Evolutionary conservation across 495 filamentous ascomycete genomes (phyloP).

Genomic region (Xylaria venustula): DNA sequence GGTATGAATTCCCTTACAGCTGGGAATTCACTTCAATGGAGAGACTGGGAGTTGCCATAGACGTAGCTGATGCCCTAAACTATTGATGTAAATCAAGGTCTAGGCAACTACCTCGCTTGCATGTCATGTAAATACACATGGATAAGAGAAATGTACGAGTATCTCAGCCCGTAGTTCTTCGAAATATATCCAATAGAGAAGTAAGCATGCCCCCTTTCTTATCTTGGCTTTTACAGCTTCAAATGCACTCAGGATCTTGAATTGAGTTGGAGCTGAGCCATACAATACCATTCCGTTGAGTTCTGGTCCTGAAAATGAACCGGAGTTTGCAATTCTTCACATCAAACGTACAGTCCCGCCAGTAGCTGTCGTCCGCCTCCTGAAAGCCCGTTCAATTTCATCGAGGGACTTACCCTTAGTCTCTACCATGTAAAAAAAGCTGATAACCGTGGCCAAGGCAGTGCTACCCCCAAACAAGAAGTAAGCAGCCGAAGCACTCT

Average conservation of each 20-base stretch:
- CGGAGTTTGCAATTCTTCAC: not conserved
- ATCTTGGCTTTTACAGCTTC: not conserved
- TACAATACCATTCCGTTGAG: not conserved
- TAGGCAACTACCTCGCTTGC: no score
- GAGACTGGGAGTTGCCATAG: no score
- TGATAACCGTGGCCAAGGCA: constrained; percentile 50
- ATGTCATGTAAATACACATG: no score
- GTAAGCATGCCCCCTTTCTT: no score
- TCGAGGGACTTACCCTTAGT: constrained; percentile 57
- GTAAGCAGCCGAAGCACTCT: constrained; percentile 56
- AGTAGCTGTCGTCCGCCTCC: not conserved
- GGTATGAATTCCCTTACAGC: no score
- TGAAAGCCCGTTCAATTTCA: constrained; percentile 56
- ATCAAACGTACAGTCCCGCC: not conserved
- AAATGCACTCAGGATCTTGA: not conserved
- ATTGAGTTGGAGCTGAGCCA: not conserved
- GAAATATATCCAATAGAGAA: no score
- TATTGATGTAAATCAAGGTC: no score
- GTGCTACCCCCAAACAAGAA: constrained; percentile 57
- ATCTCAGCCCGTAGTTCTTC: no score
- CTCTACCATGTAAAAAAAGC: constrained; percentile 60
- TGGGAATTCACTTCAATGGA: no score
- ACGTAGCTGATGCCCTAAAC: no score
- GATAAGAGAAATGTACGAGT: no score
- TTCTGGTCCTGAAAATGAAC: not conserved